Base-by-base conservation (phyloP, 305 asterid species). In the Caryopteris hybrid region DNA sequence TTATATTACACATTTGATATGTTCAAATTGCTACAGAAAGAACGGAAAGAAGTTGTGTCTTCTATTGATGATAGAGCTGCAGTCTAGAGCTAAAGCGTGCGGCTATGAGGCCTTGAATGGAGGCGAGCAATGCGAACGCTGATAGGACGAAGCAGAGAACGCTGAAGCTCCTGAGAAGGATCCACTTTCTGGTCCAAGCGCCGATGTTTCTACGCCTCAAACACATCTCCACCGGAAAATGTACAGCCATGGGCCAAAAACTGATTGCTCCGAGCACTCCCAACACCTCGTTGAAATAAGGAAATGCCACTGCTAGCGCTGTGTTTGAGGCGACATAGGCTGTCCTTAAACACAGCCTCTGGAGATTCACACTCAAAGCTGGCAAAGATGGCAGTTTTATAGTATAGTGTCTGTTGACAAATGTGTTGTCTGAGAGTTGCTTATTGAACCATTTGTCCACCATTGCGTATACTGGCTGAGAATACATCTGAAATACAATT, bases 191-290 rank as follows among this genome's bases (percentile, higher is more conserved):
- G 20, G 92, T 85, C 97, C 96, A 90, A 25, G 79, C 51, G 29
- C 60, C 64, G 11, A 84, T 63, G 17, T 74, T 81, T 12, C 61
- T 68, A 77, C 80, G 84, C 78, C 72, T 84, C 61, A 86, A 61
- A 57, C 80, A 80, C 90, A 90, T 86, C 43, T 88, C 87, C 58
- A 88, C 85, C 2, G 96, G 94, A 58, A 89, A 86, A 71, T 85
- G 83, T 31, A 89, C 73, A 20, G 87, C 74, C 77, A 82, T 3
- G 1, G 96, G 89, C 94, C 92, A 89, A 47, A 89, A 83, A 42
- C 36, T 77, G 29, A 82, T 9, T 16, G 90, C 90, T 17, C 94
- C 94, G 13, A 82, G 71, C 36, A 89, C 66, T 39, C 92, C 94
- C 33, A 89, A 31, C 7, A 86, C 83, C 69, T 81, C 78, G 8